Evolutionary conservation across 1,139 yeast genomes (phyloP).

Genomic region (Nadsonia starkeyi-henricii): DNA sequence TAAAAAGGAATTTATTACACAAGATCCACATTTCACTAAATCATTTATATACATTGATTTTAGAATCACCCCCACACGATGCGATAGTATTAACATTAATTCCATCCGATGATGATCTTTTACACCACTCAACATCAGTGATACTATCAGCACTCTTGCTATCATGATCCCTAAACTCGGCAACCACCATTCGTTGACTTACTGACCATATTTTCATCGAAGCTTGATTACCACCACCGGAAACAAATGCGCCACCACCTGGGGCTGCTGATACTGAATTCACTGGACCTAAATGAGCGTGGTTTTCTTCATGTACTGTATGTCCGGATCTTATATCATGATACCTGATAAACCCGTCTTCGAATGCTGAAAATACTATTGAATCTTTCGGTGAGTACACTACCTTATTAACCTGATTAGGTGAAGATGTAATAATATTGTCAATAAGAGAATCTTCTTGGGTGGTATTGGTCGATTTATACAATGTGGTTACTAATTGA

Average conservation of each 20-base stretch:
- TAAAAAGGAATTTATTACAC: background rate
- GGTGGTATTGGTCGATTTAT: background rate
- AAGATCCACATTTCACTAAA: background rate
- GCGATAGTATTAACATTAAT: background rate
- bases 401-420: background rate
- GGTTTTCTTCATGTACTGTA: slow-evolving; percentile 9
- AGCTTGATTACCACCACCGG: slow-evolving; percentile 19
- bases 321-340: slow-evolving; percentile 13
- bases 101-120: background rate
- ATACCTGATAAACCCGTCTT: slow-evolving; percentile 13
- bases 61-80: slow-evolving; percentile 1
- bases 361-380: slow-evolving; percentile 8
- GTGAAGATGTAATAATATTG: slow-evolving; percentile 6
- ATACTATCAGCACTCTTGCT: slow-evolving; percentile 4
- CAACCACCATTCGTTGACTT: slow-evolving; percentile 5
- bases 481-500: slow-evolving; percentile 11
- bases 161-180: background rate
- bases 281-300: slow-evolving; percentile 18
- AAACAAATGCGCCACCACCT: slow-evolving; percentile 11
- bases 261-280: slow-evolving; percentile 13
- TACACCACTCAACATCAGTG: slow-evolving; percentile 5
- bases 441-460: background rate
- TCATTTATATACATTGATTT: background rate
- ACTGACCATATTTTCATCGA: slow-evolving; percentile 19
- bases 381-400: slow-evolving; percentile 2